Conservation (phyloP, 208 protist species). For the Angomonas ambiguus region DNA sequence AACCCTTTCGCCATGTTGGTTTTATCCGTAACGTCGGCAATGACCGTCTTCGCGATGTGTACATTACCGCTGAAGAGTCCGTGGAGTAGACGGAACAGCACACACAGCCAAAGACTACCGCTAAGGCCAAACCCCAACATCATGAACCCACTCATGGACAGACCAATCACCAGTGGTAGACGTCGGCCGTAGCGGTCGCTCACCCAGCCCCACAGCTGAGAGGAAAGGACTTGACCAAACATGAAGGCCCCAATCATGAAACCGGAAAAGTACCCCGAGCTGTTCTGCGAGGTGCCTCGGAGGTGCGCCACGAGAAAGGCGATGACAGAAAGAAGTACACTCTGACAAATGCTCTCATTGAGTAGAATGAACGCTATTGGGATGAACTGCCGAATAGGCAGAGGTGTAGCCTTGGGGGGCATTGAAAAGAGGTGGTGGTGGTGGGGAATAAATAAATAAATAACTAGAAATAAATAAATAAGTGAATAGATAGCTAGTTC, state of each 20-base stretch:
- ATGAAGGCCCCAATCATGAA: conserved; percentile 48
- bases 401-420: conserved; percentile 30
- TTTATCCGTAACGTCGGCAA: conserved; percentile 51
- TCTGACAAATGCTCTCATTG: conserved; percentile 44
- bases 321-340: conserved; percentile 53
- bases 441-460: background rate
- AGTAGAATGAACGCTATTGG: conserved; percentile 35
- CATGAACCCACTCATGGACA: conserved; percentile 22
- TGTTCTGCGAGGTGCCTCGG: conserved; percentile 18
- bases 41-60: conserved; percentile 48
- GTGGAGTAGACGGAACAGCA: conserved; percentile 40
- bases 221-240: conserved; percentile 41
- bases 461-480: background rate
- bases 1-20: conserved; percentile 78
- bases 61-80: conserved; percentile 36
- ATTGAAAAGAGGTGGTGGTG: background rate
- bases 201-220: conserved; percentile 35
- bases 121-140: conserved; percentile 45
- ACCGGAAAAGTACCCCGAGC: conserved; percentile 46
- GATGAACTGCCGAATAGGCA: conserved; percentile 39
- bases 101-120: conserved; percentile 27
- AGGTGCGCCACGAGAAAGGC: conserved; percentile 34
- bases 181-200: conserved; percentile 44
- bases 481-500: no score
- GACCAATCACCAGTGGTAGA: conserved; percentile 28